Percentiles rank a stretch among this genome's conserved stretches.
These are phyloP conservation scores for Lanmaoa rubissima DNA, from an alignment of 768 basidiomycete genomes.

Conservation along the genomic window DNA sequence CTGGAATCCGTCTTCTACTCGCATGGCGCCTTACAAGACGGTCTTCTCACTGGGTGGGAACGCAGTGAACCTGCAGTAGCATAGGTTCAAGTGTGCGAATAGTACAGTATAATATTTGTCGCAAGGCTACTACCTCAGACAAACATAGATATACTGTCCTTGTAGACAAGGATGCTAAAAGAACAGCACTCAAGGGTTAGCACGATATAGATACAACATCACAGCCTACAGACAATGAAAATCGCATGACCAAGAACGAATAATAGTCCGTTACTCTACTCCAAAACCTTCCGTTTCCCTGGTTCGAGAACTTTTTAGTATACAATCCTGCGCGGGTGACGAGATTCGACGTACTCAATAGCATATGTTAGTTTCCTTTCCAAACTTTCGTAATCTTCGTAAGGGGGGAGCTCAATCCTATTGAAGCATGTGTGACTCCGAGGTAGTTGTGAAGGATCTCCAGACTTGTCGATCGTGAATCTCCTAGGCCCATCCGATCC, in stretches of 20 bases:
- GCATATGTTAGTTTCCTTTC: conserved; percentile 85
- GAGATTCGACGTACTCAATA: conserved; percentile 59
- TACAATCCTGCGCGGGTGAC: not conserved
- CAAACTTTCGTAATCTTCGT: conserved; percentile 82
- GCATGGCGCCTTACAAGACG: conserved; percentile 40
- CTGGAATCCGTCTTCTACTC: conserved; percentile 66
- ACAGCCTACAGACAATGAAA: not conserved
- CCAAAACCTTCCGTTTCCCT: conserved; percentile 81
- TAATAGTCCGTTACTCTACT: conserved; percentile 42
- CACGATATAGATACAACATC: conserved; percentile 17
- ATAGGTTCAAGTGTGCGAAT: conserved; percentile 1
- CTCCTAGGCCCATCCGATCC: conserved; percentile 89
- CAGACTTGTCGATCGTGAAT: conserved; percentile 94
- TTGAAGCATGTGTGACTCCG: conserved; percentile 96
- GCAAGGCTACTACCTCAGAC: not conserved
- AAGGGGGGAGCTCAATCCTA: conserved; percentile 82
- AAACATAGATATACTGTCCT: conserved; percentile 1
- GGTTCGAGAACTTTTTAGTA: conserved; percentile 10
- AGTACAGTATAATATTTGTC: not conserved
- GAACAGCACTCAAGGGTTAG: conserved; percentile 5
- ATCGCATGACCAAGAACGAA: conserved; percentile 7
- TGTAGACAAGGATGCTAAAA: not conserved
- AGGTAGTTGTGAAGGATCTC: conserved; percentile 83
- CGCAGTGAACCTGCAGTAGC: not conserved
- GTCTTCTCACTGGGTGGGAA: not conserved